These are phyloP conservation scores for Pelargonium cotyledonis DNA, from an alignment of 441 rosid species.

Conservation along the genomic window DNA sequence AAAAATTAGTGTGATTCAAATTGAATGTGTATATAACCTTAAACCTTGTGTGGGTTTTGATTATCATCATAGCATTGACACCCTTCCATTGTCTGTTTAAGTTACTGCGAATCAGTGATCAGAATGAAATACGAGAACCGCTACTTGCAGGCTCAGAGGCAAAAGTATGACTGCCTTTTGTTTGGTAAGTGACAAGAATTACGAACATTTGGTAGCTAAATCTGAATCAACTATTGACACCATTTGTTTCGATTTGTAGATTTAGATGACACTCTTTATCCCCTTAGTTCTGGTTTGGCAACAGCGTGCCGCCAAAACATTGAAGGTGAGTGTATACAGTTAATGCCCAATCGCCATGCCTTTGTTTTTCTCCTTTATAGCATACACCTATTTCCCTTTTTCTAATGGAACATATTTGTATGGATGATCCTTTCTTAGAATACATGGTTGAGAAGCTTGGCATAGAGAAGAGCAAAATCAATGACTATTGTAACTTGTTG, in stretches of 20 bases:
- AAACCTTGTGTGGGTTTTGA: conserved; percentile 14
- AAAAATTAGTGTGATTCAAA: conserved; percentile 24
- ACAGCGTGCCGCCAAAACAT: conserved; percentile 50
- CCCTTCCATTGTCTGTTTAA: conserved; percentile 27
- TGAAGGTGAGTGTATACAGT: conserved; percentile 42
- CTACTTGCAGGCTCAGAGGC: conserved; percentile 18
- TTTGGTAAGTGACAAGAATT: conserved; percentile 48
- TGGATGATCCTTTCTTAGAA: conserved; percentile 23
- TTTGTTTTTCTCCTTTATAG: neutral
- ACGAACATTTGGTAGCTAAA: conserved; percentile 5
- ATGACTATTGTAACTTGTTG: conserved; percentile 56
- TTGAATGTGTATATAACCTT: conserved; percentile 21
- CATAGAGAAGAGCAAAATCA: conserved; percentile 44
- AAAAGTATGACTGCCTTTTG: conserved; percentile 71
- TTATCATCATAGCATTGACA: conserved; percentile 19
- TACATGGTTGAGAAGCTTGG: conserved; percentile 66
- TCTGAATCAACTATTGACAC: neutral
- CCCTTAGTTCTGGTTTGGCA: conserved; percentile 59
- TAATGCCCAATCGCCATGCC: neutral
- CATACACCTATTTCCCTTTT: neutral
- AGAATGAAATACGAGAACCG: conserved; percentile 42
- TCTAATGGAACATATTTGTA: neutral
- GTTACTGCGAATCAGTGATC: conserved; percentile 22
- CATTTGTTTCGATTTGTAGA: conserved; percentile 34
- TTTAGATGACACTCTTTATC: conserved; percentile 85